phyloP scores from a whole-genome alignment of 345 rosid genomes.

The Brassica carinata region DNA sequence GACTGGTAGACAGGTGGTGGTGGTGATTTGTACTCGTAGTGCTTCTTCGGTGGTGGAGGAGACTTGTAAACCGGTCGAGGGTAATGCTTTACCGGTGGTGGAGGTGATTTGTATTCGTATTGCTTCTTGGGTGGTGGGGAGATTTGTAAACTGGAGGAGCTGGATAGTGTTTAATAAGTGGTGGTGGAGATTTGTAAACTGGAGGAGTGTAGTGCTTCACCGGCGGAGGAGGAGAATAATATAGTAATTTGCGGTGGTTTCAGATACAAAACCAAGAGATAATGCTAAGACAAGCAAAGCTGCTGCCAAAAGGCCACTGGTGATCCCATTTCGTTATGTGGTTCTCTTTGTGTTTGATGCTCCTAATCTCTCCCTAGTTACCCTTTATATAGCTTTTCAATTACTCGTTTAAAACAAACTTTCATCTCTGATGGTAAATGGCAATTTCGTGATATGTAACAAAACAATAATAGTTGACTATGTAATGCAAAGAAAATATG shows the following conservation, averaged over 20 bases:
- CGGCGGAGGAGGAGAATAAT: slow-evolving; percentile 48
- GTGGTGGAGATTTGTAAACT: slow-evolving; percentile 18
- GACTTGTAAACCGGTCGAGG: slow-evolving; percentile 22
- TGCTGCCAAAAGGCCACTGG: slow-evolving; percentile 50
- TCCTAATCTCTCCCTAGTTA: slow-evolving; percentile 13
- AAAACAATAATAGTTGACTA: slow-evolving; percentile 1
- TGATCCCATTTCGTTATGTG: slow-evolving; percentile 46
- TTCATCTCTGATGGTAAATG: slow-evolving; percentile 1
- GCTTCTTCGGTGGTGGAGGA: neutral
- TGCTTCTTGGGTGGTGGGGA: neutral
- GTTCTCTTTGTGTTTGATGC: slow-evolving; percentile 36
- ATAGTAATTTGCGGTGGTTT: slow-evolving; percentile 46
- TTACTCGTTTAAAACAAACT: neutral
- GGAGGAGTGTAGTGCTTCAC: slow-evolving; percentile 42
- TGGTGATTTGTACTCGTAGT: slow-evolving; percentile 16
- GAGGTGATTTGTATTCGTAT: slow-evolving; percentile 15
- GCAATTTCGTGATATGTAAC: neutral
- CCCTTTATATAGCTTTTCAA: slow-evolving; percentile 62
- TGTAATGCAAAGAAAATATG: slow-evolving; percentile 6
- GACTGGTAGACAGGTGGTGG: slow-evolving; percentile 30
- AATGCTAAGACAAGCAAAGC: slow-evolving; percentile 50
- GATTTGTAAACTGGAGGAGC: slow-evolving; percentile 15
- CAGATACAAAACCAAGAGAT: slow-evolving; percentile 48
- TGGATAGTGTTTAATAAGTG: neutral
- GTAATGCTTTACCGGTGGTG: slow-evolving; percentile 20